Evolutionary conservation across 306 rosid species (phyloP), one percentile per base, ranked within the genome.

Genomic region (Begonia fuchsioides): DNA sequence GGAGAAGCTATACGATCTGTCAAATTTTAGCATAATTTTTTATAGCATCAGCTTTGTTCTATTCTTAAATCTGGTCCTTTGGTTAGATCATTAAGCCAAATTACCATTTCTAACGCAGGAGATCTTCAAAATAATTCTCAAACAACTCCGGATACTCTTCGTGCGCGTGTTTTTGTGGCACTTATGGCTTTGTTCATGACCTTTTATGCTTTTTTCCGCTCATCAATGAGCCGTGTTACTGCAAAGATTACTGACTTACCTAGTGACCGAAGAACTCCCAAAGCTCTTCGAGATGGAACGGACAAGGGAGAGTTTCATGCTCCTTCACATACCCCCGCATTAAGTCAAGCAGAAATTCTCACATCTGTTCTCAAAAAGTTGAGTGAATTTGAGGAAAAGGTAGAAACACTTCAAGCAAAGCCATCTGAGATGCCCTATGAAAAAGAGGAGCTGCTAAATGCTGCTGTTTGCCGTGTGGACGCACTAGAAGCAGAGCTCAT

Each of bases 381-480:
- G 44, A 79, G 76, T 19, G 87, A 79, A 63, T 94, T 90, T 51
- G 98, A 90, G 71, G 87, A 77, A 73, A 90, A 81, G 81, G 92
- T 90, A 39, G 64, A 52, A 45, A 58, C 70, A 3, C 94, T 90
- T 55, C 83, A 81, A 67, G 72, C 94, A 47, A 90, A 85, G 79
- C 95, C 98, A 54, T 81, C 95, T 18, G 71, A 64, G 73, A 81
- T 90, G 98, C 98, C 98, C 46, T 53, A 60, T 51, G 95, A 90
- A 65, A 90, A 85, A 69, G 94, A 56, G 54, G 98, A 90, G 72
- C 67, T 90, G 77, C 79, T 90, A 64, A 85, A 90, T 77, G 98
- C 94, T 54, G 98, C 98, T 58, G 98, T 90, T 48, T 85, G 76
- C 57, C 95, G 95, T 3, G 98, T 90, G 59, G 98, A 90, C 81